Evolutionary conservation across 805 yeast species (phyloP), one percentile per base, ranked within the genome.

Genomic region (Wickerhamiella shivajii): DNA sequence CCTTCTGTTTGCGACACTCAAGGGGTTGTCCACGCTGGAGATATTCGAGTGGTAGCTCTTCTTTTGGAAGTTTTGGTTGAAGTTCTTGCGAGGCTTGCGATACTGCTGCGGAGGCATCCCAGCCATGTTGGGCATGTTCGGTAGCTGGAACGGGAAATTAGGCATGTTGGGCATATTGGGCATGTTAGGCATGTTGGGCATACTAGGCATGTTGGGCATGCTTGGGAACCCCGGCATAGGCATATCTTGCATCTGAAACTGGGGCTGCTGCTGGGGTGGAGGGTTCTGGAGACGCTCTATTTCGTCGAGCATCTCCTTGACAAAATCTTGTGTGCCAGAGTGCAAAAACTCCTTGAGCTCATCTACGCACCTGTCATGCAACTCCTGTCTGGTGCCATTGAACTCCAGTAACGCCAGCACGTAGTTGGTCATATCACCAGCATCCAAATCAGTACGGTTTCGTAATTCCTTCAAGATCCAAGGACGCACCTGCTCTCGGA

Each of bases 361-460:
- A 1, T 46, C 39, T 14, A 46, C 31, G 33, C 64, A 49, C 33
- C 55, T 39, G 24, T 45, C 45, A 12, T 46, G 36, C 29, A 61
- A 46, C 42, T 59, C 61, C 1, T 41, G 54, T 4, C 44, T 52
- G 7, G 60, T 45, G 20, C 55, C 47, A 14, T 56, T 57, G 40
- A 62, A 55, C 24, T 56, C 43, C 18, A 66, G 44, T 21, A 66
- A 45, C 1, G 67, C 65, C 18, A 62, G 24, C 13, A 64, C 60
- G 42, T 63, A 66, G 29, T 65, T 69, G 1, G 63, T 52, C 36
- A 66, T 44, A 17, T 62, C 64, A 9, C 53, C 56, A 4, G 62
- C 48, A 27, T 63, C 67, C 2, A 64, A 63, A 15, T 63, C 69
- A 0, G 55, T 44, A 2, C 50, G 33, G 11, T 37, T 35, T 3